Conservation (phyloP, 306 rosid species). For the Hylodesmum podocarpum region DNA sequence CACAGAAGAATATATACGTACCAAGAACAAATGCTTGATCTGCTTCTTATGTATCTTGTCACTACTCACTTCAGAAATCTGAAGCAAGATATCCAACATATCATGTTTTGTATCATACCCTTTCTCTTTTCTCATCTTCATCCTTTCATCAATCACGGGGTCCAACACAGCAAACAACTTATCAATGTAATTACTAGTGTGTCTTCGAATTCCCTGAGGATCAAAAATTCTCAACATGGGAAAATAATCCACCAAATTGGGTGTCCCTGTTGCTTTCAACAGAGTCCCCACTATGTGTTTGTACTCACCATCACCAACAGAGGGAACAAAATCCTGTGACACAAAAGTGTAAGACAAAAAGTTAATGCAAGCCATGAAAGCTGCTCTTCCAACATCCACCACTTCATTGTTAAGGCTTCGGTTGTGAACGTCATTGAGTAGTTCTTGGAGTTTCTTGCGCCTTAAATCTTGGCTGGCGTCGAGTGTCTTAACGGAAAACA, state of each 20-base stretch:
- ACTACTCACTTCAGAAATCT: conserved; percentile 24
- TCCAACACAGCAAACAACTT: conserved; percentile 26
- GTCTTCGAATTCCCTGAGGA: conserved; percentile 36
- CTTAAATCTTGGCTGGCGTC: conserved; percentile 31
- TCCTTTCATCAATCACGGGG: conserved; percentile 24
- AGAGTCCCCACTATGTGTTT: conserved; percentile 32
- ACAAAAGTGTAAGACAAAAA: conserved; percentile 43
- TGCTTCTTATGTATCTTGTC: conserved; percentile 23
- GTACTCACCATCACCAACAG: not conserved
- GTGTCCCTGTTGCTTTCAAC: conserved; percentile 37
- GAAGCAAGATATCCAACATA: conserved; percentile 44
- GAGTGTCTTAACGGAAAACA: conserved; percentile 40
- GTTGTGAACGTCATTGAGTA: conserved; percentile 21
- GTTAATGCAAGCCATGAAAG: conserved; percentile 40
- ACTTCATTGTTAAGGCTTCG: conserved; percentile 20
- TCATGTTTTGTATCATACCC: conserved; percentile 15
- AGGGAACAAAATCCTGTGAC: conserved; percentile 44
- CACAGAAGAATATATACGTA: not conserved
- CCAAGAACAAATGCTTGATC: conserved; percentile 36
- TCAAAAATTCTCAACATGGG: conserved; percentile 38
- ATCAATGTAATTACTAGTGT: not conserved
- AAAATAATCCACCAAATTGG: conserved; percentile 47
- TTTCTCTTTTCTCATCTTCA: conserved; percentile 2
- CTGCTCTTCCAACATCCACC: conserved; percentile 43
- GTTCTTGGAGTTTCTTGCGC: conserved; percentile 34